These are phyloP conservation scores for Dillenia suffruticosa DNA, from an alignment of 164 flowering plant genomes.

Conservation along the genomic window DNA sequence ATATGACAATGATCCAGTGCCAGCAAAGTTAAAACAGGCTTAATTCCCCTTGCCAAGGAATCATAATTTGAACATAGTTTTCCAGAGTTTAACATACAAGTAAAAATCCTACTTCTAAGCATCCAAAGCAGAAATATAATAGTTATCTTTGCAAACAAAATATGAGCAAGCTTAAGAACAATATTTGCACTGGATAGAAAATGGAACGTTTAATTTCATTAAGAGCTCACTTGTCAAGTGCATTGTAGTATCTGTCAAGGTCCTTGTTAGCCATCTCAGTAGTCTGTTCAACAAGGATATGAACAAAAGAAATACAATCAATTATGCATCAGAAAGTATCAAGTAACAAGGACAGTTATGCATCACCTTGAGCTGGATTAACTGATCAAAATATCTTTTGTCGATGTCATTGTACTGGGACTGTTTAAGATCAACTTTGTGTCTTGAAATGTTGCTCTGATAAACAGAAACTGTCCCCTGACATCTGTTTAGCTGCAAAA, in stretches of 20 bases:
- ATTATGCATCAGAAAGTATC: neutral
- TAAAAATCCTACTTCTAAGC: too few relatives aligned
- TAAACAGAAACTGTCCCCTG: constrained; percentile 87
- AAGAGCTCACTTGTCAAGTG: constrained; percentile 89
- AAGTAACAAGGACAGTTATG: neutral
- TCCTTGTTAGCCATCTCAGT: constrained; percentile 99
- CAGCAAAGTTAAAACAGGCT: too few relatives aligned
- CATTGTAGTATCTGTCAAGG: constrained; percentile 91
- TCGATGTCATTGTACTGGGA: constrained; percentile 91
- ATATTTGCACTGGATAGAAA: too few relatives aligned
- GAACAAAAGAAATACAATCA: neutral
- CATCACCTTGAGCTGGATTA: constrained; percentile 89
- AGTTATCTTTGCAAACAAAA: too few relatives aligned
- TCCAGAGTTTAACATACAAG: too few relatives aligned
- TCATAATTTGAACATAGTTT: too few relatives aligned
- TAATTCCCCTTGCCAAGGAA: too few relatives aligned
- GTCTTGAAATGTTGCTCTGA: constrained; percentile 68
- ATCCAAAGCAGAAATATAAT: too few relatives aligned
- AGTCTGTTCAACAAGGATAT: constrained; percentile 48
- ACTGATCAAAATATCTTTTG: constrained; percentile 86
- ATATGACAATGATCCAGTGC: too few relatives aligned
- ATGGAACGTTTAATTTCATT: neutral
- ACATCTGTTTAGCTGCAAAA: constrained; percentile 63
- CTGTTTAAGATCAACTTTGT: constrained; percentile 82
- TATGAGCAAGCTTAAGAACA: too few relatives aligned